Evolutionary conservation across 2,329 filamentous ascomycete species (phyloP).

Genomic region (Harringtonia lauricola): DNA sequence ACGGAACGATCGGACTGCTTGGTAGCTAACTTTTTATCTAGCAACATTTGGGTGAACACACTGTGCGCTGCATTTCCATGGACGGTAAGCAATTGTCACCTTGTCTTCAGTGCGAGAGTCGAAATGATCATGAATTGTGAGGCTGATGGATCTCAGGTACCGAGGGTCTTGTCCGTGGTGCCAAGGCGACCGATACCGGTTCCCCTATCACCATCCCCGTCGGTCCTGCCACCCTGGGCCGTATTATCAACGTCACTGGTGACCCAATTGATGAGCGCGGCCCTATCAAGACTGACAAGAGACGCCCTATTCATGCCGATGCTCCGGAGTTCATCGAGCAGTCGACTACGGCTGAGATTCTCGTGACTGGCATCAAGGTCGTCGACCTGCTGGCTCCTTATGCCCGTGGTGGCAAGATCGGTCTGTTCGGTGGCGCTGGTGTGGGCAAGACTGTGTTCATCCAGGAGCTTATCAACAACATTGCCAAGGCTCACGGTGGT

Average conservation of each 20-base stretch:
- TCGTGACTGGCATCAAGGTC: slow-evolving; percentile 99
- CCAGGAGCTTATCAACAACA: slow-evolving; percentile 99
- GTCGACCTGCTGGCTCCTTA: slow-evolving; percentile 98
- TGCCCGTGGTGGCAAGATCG: slow-evolving; percentile 99
- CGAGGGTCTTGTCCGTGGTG: slow-evolving; percentile 96
- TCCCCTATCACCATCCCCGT: slow-evolving; percentile 94
- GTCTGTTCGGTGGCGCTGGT: slow-evolving; percentile 99
- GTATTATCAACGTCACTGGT: slow-evolving; percentile 99
- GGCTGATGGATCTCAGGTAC: slow-evolving; percentile 55
- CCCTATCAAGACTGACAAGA: slow-evolving; percentile 88
- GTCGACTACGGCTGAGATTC: slow-evolving; percentile 90
- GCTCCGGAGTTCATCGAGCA: slow-evolving; percentile 88
- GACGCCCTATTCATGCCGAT: slow-evolving; percentile 85
- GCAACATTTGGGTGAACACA: slow-evolving; percentile 99
- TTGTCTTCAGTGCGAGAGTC: slow-evolving; percentile 3
- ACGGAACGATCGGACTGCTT: slow-evolving; percentile 17
- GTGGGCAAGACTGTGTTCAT: slow-evolving; percentile 99
- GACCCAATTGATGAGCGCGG: slow-evolving; percentile 99
- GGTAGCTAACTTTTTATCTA: slow-evolving; percentile 24
- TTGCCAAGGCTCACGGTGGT: slow-evolving; percentile 99
- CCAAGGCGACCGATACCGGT: slow-evolving; percentile 77
- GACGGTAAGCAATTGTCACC: slow-evolving; percentile 58
- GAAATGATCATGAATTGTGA: not conserved
- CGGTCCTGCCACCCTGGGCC: slow-evolving; percentile 84
- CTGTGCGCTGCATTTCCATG: slow-evolving; percentile 99